Evolutionary conservation across 2,329 filamentous ascomycete species (phyloP), one percentile per base, ranked within the genome.

Genomic region (Tolypocladium capitatum): DNA sequence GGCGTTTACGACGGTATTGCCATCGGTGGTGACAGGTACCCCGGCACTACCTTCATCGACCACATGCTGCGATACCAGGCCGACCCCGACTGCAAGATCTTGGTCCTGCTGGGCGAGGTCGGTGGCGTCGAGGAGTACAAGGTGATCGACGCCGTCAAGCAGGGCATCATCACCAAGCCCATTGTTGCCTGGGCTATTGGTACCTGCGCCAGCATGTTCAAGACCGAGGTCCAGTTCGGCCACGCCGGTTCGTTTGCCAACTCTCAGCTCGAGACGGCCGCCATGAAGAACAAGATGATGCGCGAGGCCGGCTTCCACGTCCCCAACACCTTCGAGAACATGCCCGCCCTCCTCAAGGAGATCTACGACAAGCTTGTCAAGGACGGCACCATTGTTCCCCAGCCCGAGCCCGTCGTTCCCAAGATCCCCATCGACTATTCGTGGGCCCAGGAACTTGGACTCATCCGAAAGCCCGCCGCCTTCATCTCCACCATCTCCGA

Each of bases 351-450:
- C 45, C 81, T 98, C 59, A 80, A 80, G 62, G 63, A 78, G 54
- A 86, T 98, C 62, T 98, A 97, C 76, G 76, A 95, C 59, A 84
- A 86, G 67, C 80, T 95, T 46, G 83, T 97, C 67, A 79, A 83
- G 68, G 74, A 86, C 52, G 90, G 90, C 64, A 85, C 80, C 62
- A 89, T 98, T 68, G 80, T 81, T 65, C 90, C 90, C 60, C 80
- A 86, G 67, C 69, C 86, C 34, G 92, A 98, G 78, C 92, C 92
- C 49, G 78, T 85, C 46, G 88, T 94, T 38, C 92, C 92, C 69
- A 98, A 98, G 85, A 98, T 98, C 67, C 92, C 92, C 64, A 94
- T 98, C 62, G 92, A 98, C 73, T 98, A 98, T 81, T 91, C 90
- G 38, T 98, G 92, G 92, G 92, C 92, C 21, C 92, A 98, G 75